Percentiles rank a stretch among this genome's conserved stretches.
Conservation (phyloP, 2,329 filamentous ascomycete genomes). For the Tolypocladium guangdongense region DNA sequence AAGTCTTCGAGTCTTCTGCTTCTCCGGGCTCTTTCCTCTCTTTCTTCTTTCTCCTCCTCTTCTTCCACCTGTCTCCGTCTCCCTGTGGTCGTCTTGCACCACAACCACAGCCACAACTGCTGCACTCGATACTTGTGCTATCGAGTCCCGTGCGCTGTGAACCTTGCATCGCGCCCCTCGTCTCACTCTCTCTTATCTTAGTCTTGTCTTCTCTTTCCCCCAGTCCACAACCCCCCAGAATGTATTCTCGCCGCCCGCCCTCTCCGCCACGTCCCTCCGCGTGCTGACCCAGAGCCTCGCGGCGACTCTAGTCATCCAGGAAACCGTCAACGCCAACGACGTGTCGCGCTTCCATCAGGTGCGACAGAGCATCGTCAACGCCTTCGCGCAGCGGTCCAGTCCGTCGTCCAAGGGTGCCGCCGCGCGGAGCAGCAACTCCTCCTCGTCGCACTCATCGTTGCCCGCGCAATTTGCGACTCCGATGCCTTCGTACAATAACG, state of each 20-base stretch:
- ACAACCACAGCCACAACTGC: background rate
- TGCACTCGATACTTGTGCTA: background rate
- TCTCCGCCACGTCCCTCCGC: background rate
- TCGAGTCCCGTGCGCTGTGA: background rate
- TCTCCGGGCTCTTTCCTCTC: background rate
- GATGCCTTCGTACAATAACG: slow-evolving; percentile 10
- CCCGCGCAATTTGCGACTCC: slow-evolving; percentile 6
- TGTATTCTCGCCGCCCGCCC: background rate
- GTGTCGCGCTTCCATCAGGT: slow-evolving; percentile 31
- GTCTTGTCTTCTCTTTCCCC: background rate
- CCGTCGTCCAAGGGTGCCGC: slow-evolving; percentile 10
- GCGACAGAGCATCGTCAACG: slow-evolving; percentile 28
- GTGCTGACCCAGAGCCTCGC: slow-evolving; percentile 1
- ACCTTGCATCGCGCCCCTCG: background rate
- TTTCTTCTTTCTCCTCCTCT: background rate
- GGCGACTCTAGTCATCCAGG: slow-evolving; percentile 27
- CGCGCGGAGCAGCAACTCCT: slow-evolving; percentile 1
- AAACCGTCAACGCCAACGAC: slow-evolving; percentile 25
- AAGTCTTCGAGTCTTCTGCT: background rate
- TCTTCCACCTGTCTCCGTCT: background rate
- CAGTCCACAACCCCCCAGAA: background rate
- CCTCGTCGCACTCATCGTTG: background rate
- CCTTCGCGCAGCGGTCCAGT: slow-evolving; percentile 17
- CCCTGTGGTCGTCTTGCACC: background rate
- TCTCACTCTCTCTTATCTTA: background rate